Evolutionary conservation across 1,284 basidiomycete species (phyloP), one percentile per base, ranked within the genome.

Genomic region (Cryptococcus jaspeensis): DNA sequence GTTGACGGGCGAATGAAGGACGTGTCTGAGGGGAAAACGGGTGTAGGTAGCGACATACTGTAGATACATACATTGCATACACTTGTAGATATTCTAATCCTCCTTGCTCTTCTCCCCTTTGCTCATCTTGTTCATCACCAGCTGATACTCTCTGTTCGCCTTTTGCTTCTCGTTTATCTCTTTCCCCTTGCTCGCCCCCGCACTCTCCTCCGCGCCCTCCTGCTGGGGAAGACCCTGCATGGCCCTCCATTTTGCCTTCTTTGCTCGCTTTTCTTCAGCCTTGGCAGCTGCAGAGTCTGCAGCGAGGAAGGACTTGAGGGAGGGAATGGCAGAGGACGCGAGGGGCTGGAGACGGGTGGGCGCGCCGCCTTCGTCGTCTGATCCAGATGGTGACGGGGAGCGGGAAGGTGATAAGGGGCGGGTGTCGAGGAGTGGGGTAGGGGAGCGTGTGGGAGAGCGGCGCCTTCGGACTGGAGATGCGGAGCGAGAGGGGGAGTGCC

Each of bases 271-370:
- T 65, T 88, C 88, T 57, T 85, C 83, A 8, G 79, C 80, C 56
- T 84, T 83, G 55, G 83, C 83, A 4, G 81, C 84, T 15, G 84
- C 85, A 28, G 84, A 80, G 60, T 91, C 88, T 75, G 87, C 84
- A 5, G 84, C 87, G 42, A 95, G 79, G 55, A 93, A 82, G 35
- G 90, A 87, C 46, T 84, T 84, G 72, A 93, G 87, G 13, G 89
- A 91, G 13, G 89, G 86, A 38, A 93, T 67, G 6, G 84, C 82
- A 20, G 89, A 91, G 15, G 88, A 87, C 32, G 80, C 81, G 9
- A 94, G 83, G 16, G 86, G 85, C 60, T 68, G 62, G 0, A 77
- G 64, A 22, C 66, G 70, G 0, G 64, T 64, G 1, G 59, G 62
- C 5, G 55, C 61, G 13, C 75, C 71, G 56, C 78, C 76, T 38